Evolutionary conservation across 345 rosid species (phyloP), one percentile per base, ranked within the genome.

Genomic region (Noccaea bulbosa): DNA sequence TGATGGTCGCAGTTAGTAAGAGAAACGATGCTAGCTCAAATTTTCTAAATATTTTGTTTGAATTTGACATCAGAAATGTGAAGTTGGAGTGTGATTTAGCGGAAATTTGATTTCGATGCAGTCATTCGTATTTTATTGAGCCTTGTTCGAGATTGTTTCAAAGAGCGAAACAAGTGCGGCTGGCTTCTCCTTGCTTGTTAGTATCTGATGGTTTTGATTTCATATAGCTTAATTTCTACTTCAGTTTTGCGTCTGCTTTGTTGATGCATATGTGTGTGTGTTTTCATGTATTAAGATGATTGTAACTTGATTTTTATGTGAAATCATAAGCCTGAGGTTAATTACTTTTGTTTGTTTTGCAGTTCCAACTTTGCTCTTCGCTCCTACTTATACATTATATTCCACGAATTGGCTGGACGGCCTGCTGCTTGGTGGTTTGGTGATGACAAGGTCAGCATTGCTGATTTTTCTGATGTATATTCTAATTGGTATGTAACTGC

Each of bases 281-380:
- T 12, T 34, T 8, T 20, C 63, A 44, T 54, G 54, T 55, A 33
- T 59, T n/a, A 11, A 66, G 14, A 52, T 43, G 37, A 11, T 64
- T 12, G 11, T 49, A 48, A 30, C 45, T 41, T 57, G 32, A 46
- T 27, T n/a, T 49, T 22, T 41, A 11, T 59, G 7, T 37, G 58
- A 44, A 67, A 22, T 32, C 11, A 6, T 59, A 14, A 22, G 20
- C 50, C 22, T 6, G 37, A 33, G 39, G 10, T 7, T 24, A 8
- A 10, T 34, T 41, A 11, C 5, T 24, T 37, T 62, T 12, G 14
- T 72, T 45, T 60, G 11, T 64, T 17, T 70, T 78, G 79, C 95
- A 94, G 98, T 78, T 87, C 99, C 46, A 81, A 85, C 79, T 94
- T 86, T 75, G 99, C 99, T 16, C 96, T 91, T 14, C 84, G 99